Conservation (phyloP, 331 rosid species). For the Spiraea crenata region DNA sequence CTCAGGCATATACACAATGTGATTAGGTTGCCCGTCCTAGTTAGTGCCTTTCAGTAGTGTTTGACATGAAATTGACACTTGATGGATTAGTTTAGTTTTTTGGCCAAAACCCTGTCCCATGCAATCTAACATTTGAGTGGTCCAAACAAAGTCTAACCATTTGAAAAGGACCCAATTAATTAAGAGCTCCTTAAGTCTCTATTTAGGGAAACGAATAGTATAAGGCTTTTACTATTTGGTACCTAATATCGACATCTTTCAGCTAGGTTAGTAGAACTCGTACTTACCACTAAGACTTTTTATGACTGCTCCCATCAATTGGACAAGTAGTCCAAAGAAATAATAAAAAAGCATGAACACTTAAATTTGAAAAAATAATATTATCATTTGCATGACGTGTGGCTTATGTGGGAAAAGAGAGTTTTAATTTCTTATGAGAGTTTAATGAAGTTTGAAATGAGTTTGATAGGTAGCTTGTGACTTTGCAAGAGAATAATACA, state of each 20-base stretch:
- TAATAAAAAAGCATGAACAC: background rate
- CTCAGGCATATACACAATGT: background rate
- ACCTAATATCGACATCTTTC: slow-evolving; percentile 73
- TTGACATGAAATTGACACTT: slow-evolving; percentile 1
- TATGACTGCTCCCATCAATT: slow-evolving; percentile 26
- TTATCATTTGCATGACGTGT: slow-evolving; percentile 37
- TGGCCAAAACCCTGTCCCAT: slow-evolving; percentile 36
- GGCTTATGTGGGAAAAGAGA: slow-evolving; percentile 20
- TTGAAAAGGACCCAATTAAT: slow-evolving; percentile 44
- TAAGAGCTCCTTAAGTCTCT: slow-evolving; percentile 37
- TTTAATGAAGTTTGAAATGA: slow-evolving; percentile 28
- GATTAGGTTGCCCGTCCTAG: slow-evolving; percentile 62
- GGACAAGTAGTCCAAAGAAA: slow-evolving; percentile 25
- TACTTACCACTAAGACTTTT: slow-evolving; percentile 60
- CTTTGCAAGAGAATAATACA: background rate
- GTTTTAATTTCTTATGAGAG: slow-evolving; percentile 27
- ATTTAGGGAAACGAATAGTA: slow-evolving; percentile 69
- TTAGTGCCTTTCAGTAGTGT: slow-evolving; percentile 27
- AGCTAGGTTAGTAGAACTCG: slow-evolving; percentile 52
- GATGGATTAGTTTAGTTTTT: background rate
- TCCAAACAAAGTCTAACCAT: slow-evolving; percentile 31
- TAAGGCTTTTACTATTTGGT: slow-evolving; percentile 40
- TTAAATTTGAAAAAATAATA: background rate
- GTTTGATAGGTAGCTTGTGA: background rate
- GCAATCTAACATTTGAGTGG: slow-evolving; percentile 30